Conservation (phyloP, 2,329 filamentous ascomycete genomes). For the Diaporthe destruens region DNA sequence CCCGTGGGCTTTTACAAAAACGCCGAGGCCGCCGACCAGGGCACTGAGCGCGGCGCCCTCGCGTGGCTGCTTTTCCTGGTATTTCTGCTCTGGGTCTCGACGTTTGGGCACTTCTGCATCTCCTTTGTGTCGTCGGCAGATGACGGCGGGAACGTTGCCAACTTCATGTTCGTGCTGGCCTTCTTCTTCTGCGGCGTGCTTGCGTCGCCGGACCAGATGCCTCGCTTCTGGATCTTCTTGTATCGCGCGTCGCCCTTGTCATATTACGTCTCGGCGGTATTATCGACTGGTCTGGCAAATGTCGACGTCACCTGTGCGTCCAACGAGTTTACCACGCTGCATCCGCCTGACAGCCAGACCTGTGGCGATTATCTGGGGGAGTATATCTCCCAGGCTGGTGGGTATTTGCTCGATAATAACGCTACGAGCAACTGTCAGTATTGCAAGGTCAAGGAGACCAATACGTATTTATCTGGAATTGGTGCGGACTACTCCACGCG, state of each 20-base stretch:
- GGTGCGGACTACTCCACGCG: too few relatives aligned
- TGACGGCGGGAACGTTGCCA: slow-evolving; percentile 79
- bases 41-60: slow-evolving; percentile 76
- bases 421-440: too few relatives aligned
- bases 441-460: too few relatives aligned
- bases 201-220: slow-evolving; percentile 70
- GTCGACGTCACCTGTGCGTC: slow-evolving; percentile 73
- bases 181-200: slow-evolving; percentile 84
- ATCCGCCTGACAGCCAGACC: slow-evolving; percentile 68
- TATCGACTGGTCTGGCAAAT: slow-evolving; percentile 78
- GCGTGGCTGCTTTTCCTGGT: slow-evolving; percentile 79
- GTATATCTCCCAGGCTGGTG: slow-evolving; percentile 64
- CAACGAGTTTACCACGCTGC: slow-evolving; percentile 78
- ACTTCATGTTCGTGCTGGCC: slow-evolving; percentile 78
- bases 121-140: slow-evolving; percentile 85
- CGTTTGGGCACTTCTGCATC: slow-evolving; percentile 73
- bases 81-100: too few relatives aligned
- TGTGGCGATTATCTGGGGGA: slow-evolving; percentile 70
- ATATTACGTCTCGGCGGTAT: slow-evolving; percentile 80
- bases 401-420: slow-evolving; percentile 50
- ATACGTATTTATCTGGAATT: too few relatives aligned
- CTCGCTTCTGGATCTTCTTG: slow-evolving; percentile 87
- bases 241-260: slow-evolving; percentile 86
- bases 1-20: slow-evolving; percentile 83
- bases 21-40: slow-evolving; percentile 69